phyloP scores from a whole-genome alignment of 169 alveolate genomes.

The Eimeria sp. region DNA sequence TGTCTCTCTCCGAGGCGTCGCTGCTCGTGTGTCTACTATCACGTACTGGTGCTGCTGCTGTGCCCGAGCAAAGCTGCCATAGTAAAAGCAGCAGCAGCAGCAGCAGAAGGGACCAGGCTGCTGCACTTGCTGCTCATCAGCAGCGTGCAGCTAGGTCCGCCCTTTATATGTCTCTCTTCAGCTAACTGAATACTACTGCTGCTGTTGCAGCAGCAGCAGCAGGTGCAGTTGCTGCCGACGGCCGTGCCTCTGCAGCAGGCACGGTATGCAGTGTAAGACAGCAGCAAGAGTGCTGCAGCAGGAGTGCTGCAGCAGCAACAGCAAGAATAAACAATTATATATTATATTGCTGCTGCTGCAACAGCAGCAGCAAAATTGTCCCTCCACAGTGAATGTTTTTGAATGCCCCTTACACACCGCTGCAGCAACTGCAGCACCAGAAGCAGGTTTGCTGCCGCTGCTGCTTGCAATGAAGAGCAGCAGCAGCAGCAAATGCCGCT shows the following conservation, averaged over 20 bases:
- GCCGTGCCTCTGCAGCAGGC: background rate
- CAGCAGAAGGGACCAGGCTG: background rate
- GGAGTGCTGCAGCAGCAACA: background rate
- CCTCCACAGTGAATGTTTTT: background rate
- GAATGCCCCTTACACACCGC: background rate
- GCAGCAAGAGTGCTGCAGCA: background rate
- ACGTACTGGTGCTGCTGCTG: constrained; percentile 58
- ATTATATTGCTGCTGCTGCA: no score
- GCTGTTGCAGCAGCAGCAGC: background rate
- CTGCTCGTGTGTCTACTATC: constrained; percentile 45
- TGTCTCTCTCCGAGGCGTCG: constrained; percentile 29
- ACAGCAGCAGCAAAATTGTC: background rate
- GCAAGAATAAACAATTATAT: no score
- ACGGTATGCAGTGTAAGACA: background rate
- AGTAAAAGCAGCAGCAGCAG: constrained; percentile 20
- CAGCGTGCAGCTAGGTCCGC: constrained; percentile 8
- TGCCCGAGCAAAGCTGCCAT: background rate
- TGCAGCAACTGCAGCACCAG: constrained; percentile 17
- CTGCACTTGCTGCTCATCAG: background rate
- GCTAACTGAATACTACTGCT: background rate
- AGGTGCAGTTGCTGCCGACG: constrained; percentile 12
- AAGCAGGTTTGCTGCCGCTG: background rate
- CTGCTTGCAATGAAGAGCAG: background rate
- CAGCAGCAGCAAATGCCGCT: constrained; percentile 4
- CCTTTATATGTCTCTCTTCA: constrained; percentile 1